Evolutionary conservation across 192 early-diverging fungal genomes (phyloP).

Genomic region (Podila verticillata): DNA sequence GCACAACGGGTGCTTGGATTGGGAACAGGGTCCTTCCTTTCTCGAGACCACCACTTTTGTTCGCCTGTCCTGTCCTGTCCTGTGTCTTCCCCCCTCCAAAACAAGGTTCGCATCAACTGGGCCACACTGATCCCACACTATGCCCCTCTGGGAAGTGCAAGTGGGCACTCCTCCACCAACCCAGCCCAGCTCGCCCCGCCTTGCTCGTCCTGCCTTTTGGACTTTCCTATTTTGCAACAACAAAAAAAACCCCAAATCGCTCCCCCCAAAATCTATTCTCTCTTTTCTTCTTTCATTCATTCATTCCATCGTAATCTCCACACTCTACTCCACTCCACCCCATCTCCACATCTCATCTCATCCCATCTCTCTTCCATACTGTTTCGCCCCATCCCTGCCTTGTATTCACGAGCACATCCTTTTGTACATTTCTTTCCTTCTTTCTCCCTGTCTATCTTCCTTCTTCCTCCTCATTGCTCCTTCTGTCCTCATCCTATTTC

Average conservation of each 20-base stretch:
- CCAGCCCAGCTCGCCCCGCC: background rate
- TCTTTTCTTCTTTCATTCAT: background rate
- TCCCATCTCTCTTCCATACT: background rate
- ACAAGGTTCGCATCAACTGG: too few relatives aligned
- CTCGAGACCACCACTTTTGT: background rate
- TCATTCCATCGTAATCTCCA: background rate
- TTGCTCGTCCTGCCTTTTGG: background rate
- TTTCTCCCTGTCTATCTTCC: background rate
- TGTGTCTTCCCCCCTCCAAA: too few relatives aligned
- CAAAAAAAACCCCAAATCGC: too few relatives aligned
- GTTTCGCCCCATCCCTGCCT: background rate
- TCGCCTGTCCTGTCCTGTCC: background rate
- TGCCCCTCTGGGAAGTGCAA: too few relatives aligned
- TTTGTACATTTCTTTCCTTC: constrained; percentile 2
- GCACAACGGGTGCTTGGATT: too few relatives aligned
- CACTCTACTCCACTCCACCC: background rate
- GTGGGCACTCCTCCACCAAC: too few relatives aligned
- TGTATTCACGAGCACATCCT: background rate
- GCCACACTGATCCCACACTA: too few relatives aligned
- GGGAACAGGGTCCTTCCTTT: too few relatives aligned
- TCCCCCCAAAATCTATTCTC: background rate
- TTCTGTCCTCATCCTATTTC: background rate
- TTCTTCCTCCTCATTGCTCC: too few relatives aligned
- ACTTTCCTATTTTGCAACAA: background rate
- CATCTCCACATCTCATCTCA: background rate